Evolutionary conservation across 768 basidiomycete species (phyloP), one percentile per base, ranked within the genome.

Genomic region (Phaeotremella fagi): DNA sequence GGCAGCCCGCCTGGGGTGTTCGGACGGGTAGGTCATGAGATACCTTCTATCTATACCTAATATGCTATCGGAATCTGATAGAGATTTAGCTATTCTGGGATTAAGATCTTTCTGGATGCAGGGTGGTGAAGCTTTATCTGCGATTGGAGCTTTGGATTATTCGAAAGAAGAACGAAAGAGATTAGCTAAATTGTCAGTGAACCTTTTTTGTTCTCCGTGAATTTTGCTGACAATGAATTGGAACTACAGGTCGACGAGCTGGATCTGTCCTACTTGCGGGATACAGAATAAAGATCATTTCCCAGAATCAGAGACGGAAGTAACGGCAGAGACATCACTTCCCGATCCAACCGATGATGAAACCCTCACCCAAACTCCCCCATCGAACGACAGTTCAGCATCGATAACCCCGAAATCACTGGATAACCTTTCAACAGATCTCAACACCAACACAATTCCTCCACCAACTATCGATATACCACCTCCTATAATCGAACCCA

Each of bases 1-100:
- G 94, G 94, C 91, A 97, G 74, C 94, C 94, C 31, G 90, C 90
- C 23, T 98, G 94, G 94, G 94, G 94, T 50, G 88, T 98, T 18
- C 82, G 94, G 58, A 98, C 92, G 51, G 91, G 71, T 70, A 20
- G 45, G 65, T 56, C 50, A 2, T n/a, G n/a, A n/a, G n/a, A n/a
- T n/a, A n/a, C n/a, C n/a, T n/a, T n/a, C n/a, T n/a, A n/a, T n/a
- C n/a, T n/a, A n/a, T n/a, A n/a, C n/a, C n/a, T n/a, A n/a, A n/a
- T n/a, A n/a, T n/a, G n/a, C n/a, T n/a, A n/a, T n/a, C n/a, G n/a
- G n/a, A n/a, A n/a, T n/a, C n/a, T n/a, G n/a, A n/a, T n/a, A n/a
- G n/a, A n/a, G n/a, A n/a, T 25, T 11, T 5, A 71, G 70, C 73
- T 4, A 66, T 78, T 20, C 46, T 75, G 2, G 77, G 75, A 0